Percentiles rank a stretch among this genome's conserved stretches.
Evolutionary conservation across 805 yeast genomes (phyloP).

Genomic region (Ogataea nitratoaversa): DNA sequence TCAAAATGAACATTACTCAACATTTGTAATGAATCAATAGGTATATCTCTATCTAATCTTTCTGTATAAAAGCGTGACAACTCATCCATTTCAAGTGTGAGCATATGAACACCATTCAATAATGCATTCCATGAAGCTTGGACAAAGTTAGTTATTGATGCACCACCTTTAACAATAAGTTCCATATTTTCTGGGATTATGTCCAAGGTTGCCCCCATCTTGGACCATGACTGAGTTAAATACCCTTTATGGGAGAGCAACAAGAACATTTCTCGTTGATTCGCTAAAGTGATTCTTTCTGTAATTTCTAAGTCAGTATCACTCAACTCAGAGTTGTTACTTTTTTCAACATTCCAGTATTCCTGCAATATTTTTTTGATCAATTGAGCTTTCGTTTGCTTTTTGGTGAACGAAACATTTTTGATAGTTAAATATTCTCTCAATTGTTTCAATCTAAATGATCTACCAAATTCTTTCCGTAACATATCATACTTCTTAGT

Average conservation of each 20-base stretch:
- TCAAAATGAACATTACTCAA: constrained; percentile 32
- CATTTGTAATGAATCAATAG: constrained; percentile 23
- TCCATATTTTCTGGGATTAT: constrained; percentile 23
- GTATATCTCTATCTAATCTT: constrained; percentile 16
- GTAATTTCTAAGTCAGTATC: constrained; percentile 18
- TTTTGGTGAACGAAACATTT: constrained; percentile 5
- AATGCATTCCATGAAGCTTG: constrained; percentile 32
- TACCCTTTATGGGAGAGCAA: constrained; percentile 30
- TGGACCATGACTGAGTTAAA: constrained; percentile 31
- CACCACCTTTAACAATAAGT: constrained; percentile 27
- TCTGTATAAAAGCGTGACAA: constrained; percentile 16
- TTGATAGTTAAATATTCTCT: constrained; percentile 14
- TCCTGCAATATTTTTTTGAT: constrained; percentile 19
- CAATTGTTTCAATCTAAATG: constrained; percentile 23
- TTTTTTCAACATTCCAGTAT: constrained; percentile 24
- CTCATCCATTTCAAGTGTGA: constrained; percentile 18
- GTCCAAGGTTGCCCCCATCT: constrained; percentile 32
- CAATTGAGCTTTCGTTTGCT: constrained; percentile 17
- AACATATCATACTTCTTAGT: constrained; percentile 19
- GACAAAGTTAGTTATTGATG: constrained; percentile 27
- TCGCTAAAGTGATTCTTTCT: constrained; percentile 23
- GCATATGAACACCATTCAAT: constrained; percentile 23
- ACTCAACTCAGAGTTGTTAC: constrained; percentile 8
- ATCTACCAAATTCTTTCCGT: constrained; percentile 12
- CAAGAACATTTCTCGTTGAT: constrained; percentile 29